These are phyloP conservation scores for Candida pseudoglaebosa DNA, from an alignment of 805 yeast species.

Conservation along the genomic window DNA sequence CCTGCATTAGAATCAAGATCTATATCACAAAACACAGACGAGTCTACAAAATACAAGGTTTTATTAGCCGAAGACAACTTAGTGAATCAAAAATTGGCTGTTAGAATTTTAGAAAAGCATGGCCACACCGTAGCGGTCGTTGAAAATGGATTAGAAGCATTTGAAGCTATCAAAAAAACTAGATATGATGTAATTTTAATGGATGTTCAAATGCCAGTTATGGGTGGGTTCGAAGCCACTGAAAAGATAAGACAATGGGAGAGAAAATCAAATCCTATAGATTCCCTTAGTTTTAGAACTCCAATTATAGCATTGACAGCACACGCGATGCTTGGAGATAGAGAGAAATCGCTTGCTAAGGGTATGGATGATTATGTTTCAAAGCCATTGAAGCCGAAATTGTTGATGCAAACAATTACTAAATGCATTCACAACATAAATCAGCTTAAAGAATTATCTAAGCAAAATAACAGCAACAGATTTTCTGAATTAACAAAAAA, in stretches of 20 bases:
- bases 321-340: conserved; percentile 91
- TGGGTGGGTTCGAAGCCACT: conserved; percentile 94
- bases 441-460: conserved; percentile 54
- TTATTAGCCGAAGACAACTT: conserved; percentile 83
- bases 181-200: conserved; percentile 78
- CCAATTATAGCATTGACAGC: conserved; percentile 91
- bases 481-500: conserved; percentile 45
- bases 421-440: conserved; percentile 73
- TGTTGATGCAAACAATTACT: conserved; percentile 78
- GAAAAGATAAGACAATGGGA: conserved; percentile 87
- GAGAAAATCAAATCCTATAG: conserved; percentile 67
- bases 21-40: conserved; percentile 75
- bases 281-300: conserved; percentile 65
- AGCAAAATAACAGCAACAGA: conserved; percentile 43
- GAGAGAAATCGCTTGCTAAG: conserved; percentile 80
- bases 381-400: conserved; percentile 80
- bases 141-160: conserved; percentile 80
- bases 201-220: conserved; percentile 95
- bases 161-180: conserved; percentile 64
- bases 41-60: conserved; percentile 68
- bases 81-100: conserved; percentile 85
- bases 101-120: conserved; percentile 77
- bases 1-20: conserved; percentile 84
- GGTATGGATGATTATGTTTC: conserved; percentile 92
- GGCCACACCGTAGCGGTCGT: conserved; percentile 83